Percentiles rank a stretch among this genome's conserved stretches.
Conservation (phyloP, 441 rosid genomes). For the Viola pubescens region DNA sequence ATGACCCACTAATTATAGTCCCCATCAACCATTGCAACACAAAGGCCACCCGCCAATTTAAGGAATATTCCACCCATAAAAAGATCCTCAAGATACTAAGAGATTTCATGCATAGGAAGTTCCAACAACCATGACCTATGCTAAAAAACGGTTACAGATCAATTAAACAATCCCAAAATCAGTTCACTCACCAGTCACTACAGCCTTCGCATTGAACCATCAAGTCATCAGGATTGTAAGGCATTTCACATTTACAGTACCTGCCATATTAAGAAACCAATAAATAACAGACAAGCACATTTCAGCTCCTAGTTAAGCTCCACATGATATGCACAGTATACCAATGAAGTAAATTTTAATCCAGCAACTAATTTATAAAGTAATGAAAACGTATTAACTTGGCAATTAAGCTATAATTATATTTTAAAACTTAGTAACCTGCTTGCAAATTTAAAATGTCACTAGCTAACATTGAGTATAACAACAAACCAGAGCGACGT, state of each 20-base stretch:
- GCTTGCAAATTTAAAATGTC: neutral
- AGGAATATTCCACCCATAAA: no score
- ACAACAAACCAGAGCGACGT: conserved; percentile 6
- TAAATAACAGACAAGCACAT: neutral
- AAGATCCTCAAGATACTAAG: no score
- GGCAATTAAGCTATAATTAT: neutral
- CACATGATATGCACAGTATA: neutral
- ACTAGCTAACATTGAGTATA: neutral
- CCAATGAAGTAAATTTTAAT: neutral
- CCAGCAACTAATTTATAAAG: neutral
- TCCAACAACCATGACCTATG: no score
- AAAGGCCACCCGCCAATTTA: no score
- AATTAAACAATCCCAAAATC: neutral
- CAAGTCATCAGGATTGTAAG: conserved; percentile 38
- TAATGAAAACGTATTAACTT: no score
- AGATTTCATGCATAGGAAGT: no score
- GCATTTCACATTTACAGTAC: conserved; percentile 46
- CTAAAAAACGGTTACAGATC: neutral
- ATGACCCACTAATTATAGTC: no score
- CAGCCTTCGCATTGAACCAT: conserved; percentile 42
- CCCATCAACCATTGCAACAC: no score
- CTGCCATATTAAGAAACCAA: conserved; percentile 11
- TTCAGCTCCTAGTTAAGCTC: no score
- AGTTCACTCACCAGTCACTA: conserved; percentile 39
- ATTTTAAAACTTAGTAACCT: neutral